phyloP scores from a whole-genome alignment of 2,329 filamentous ascomycete species.

The Diaporthe humulicola region DNA sequence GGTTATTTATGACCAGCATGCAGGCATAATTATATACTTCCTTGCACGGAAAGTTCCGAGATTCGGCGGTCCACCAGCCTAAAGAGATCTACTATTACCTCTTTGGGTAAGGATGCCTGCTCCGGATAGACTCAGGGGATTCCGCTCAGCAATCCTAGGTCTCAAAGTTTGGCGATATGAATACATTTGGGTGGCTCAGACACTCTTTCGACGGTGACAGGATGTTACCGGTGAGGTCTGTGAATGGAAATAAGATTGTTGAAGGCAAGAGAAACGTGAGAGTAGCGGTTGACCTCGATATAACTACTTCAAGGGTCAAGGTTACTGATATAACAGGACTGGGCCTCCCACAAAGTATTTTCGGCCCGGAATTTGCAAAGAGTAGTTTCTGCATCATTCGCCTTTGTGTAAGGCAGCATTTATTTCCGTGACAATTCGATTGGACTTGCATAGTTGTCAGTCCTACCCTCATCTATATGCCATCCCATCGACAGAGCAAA shows the following conservation, averaged over 20 bases:
- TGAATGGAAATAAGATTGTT: too few relatives aligned
- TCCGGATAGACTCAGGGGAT: too few relatives aligned
- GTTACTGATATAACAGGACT: not conserved
- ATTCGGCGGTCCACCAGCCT: not conserved
- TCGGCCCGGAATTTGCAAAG: not conserved
- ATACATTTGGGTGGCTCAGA: too few relatives aligned
- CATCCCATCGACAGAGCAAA: not conserved
- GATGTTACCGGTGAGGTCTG: too few relatives aligned
- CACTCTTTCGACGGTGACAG: too few relatives aligned
- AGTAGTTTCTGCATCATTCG: not conserved
- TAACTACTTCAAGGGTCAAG: not conserved
- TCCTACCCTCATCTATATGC: not conserved
- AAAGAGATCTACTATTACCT: too few relatives aligned
- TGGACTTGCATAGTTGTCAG: not conserved
- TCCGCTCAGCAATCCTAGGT: too few relatives aligned
- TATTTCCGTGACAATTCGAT: not conserved
- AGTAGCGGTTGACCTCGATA: not conserved
- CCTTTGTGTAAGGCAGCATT: not conserved
- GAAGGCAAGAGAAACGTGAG: too few relatives aligned
- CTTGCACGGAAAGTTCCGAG: not conserved
- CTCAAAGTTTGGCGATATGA: too few relatives aligned
- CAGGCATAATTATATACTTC: not conserved
- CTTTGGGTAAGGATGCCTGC: too few relatives aligned
- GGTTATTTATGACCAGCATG: not conserved
- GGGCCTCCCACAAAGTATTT: not conserved